These are phyloP conservation scores for Crotalaria pallida DNA, from an alignment of 306 rosid species.

Conservation along the genomic window DNA sequence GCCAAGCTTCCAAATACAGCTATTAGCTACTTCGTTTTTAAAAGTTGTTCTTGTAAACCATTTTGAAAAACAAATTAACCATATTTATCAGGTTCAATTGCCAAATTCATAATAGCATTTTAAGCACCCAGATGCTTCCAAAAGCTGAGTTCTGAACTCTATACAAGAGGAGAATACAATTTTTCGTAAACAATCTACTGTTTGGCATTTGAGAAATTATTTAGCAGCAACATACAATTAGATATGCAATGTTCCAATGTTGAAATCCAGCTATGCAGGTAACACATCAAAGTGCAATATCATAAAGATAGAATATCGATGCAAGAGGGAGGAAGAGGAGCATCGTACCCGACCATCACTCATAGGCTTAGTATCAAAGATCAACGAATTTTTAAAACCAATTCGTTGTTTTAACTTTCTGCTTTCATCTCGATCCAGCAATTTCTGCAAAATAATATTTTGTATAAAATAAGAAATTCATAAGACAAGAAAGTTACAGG, in stretches of 20 bases:
- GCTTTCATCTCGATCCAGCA: slow-evolving; percentile 69
- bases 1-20: neutral
- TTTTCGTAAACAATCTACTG: neutral
- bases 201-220: neutral
- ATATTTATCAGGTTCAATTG: neutral
- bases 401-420: slow-evolving; percentile 66
- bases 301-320: neutral
- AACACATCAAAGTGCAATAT: neutral
- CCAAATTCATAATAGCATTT: slow-evolving; percentile 8
- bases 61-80: neutral
- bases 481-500: slow-evolving; percentile 4
- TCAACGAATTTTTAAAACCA: slow-evolving; percentile 91
- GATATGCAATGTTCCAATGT: neutral
- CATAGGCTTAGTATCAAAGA: slow-evolving; percentile 76
- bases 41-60: neutral
- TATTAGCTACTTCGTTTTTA: neutral
- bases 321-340: slow-evolving; percentile 19
- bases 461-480: neutral
- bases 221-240: neutral
- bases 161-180: neutral
- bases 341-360: slow-evolving; percentile 91
- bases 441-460: slow-evolving; percentile 43
- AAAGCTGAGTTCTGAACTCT: neutral
- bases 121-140: slow-evolving; percentile 6
- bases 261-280: neutral